A percentile compares a stretch with the other conserved stretches of the same genome.
Conservation (phyloP, 345 rosid genomes). For the Salix purpurea region DNA sequence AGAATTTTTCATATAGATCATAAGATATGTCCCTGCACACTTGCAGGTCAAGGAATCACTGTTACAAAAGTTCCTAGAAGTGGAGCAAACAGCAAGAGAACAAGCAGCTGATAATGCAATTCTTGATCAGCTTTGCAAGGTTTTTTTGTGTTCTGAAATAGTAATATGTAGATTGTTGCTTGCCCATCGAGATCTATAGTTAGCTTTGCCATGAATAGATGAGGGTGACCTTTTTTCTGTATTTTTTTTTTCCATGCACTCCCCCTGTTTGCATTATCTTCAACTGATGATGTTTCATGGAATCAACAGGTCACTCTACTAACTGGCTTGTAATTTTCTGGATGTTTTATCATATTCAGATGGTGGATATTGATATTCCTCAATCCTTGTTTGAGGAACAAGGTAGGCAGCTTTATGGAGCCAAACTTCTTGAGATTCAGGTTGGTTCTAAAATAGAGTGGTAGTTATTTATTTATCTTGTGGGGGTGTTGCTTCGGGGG, state of each 20-base stretch:
- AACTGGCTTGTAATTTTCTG: background rate
- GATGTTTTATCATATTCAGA: conserved; percentile 34
- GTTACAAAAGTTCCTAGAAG: conserved; percentile 63
- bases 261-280: no score
- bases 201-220: no score
- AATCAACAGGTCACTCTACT: background rate
- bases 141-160: conserved; percentile 11
- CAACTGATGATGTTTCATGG: background rate
- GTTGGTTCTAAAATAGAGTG: conserved; percentile 24
- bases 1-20: background rate
- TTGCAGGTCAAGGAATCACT: conserved; percentile 71
- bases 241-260: no score
- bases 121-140: conserved; percentile 84
- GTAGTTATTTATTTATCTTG: background rate
- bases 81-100: conserved; percentile 74
- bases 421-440: conserved; percentile 83
- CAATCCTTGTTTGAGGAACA: conserved; percentile 87
- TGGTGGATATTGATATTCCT: conserved; percentile 89
- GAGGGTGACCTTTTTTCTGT: no score
- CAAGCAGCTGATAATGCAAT: conserved; percentile 94
- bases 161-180: conserved; percentile 8
- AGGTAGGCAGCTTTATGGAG: conserved; percentile 91
- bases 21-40: conserved; percentile 8
- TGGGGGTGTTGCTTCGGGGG: no score
- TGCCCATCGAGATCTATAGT: background rate